Conservation (phyloP, 2,329 filamentous ascomycete genomes). For the Thelonectria blattea region DNA sequence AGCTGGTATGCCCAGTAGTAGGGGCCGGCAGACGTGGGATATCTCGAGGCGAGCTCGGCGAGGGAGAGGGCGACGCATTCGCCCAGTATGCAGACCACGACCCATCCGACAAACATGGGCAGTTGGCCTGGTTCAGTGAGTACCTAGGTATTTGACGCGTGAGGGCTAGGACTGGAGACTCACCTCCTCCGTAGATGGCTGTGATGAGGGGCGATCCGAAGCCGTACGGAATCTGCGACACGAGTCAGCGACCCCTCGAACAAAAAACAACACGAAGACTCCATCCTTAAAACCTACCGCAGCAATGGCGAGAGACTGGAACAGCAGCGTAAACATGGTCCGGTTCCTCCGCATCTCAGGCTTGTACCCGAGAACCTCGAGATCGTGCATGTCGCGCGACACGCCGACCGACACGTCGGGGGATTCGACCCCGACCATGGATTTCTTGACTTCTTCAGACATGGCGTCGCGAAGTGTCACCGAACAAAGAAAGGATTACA, state of each 20-base stretch:
- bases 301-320: conserved; percentile 39
- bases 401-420: conserved; percentile 16
- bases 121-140: conserved; percentile 26
- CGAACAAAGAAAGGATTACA: not conserved
- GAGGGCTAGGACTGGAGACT: too few species aligned
- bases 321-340: conserved; percentile 38
- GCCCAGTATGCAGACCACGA: conserved; percentile 69
- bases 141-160: too few species aligned
- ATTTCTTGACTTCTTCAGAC: conserved; percentile 7
- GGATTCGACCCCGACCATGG: not conserved
- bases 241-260: not conserved
- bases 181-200: conserved; percentile 32
- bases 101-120: conserved; percentile 72
- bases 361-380: conserved; percentile 56
- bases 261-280: not conserved
- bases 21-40: conserved; percentile 64
- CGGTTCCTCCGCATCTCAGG: conserved; percentile 36
- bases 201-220: conserved; percentile 36
- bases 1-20: conserved; percentile 78
- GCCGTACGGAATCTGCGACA: conserved; percentile 33
- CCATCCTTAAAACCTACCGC: conserved; percentile 27
- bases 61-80: conserved; percentile 73
- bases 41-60: conserved; percentile 74
- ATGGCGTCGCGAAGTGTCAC: not conserved
- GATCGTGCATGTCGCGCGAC: conserved; percentile 34